Conservation (phyloP, 345 rosid species). For the Kandelia obovata region DNA sequence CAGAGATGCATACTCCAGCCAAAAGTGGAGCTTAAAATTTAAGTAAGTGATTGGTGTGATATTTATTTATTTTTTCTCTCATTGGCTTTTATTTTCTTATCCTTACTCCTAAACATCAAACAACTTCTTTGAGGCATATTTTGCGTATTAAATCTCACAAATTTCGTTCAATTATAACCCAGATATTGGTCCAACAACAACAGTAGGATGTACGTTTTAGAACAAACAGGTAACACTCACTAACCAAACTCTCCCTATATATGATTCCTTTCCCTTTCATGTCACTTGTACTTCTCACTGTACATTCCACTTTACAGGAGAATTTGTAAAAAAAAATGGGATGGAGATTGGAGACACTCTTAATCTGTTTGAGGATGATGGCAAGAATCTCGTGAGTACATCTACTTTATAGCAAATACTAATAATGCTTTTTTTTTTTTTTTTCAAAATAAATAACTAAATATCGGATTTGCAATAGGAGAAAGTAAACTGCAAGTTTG, state of each 20-base stretch:
- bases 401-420: conserved; percentile 12
- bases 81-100: too few species aligned
- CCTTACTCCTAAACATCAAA: neutral
- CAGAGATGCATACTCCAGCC: conserved; percentile 41
- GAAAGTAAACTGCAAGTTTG: conserved; percentile 29
- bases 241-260: neutral
- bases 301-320: conserved; percentile 35
- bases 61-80: neutral
- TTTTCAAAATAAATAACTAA: conserved; percentile 1
- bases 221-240: conserved; percentile 53
- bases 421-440: conserved; percentile 5
- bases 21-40: conserved; percentile 57
- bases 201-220: conserved; percentile 89
- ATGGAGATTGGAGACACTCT: conserved; percentile 56
- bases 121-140: neutral
- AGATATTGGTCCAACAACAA: conserved; percentile 84
- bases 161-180: neutral
- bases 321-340: conserved; percentile 53
- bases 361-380: conserved; percentile 64
- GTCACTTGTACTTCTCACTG: neutral
- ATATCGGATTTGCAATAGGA: conserved; percentile 15
- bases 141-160: too few species aligned
- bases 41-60: conserved; percentile 41
- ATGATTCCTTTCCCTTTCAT: neutral
- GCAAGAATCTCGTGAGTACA: conserved; percentile 70